phyloP scores from a whole-genome alignment of 2,329 filamentous ascomycete genomes.

The Colletotrichum incanum region DNA sequence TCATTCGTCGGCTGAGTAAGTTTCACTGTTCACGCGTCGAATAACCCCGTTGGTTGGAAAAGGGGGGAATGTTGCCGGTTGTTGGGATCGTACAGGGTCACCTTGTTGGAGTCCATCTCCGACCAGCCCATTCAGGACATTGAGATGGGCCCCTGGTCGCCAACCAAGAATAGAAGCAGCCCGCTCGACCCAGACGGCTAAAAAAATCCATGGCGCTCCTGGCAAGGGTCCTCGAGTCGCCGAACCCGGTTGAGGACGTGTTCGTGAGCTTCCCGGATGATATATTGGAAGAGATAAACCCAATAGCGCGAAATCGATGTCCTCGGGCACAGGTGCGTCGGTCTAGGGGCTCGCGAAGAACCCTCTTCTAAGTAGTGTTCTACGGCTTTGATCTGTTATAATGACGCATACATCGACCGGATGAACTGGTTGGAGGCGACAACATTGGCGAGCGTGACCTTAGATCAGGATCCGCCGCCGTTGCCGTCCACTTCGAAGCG shows the following conservation, averaged over 20 bases:
- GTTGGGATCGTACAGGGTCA: constrained; percentile 53
- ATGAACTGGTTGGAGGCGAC: constrained; percentile 58
- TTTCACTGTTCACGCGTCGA: not conserved
- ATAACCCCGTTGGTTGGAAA: not conserved
- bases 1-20: constrained; percentile 47
- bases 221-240: constrained; percentile 48
- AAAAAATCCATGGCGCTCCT: constrained; percentile 51
- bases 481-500: too few species aligned
- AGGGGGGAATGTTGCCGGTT: constrained; percentile 43
- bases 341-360: constrained; percentile 48
- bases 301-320: constrained; percentile 45
- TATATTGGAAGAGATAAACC: constrained; percentile 53
- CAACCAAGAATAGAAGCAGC: constrained; percentile 53
- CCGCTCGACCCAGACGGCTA: constrained; percentile 53
- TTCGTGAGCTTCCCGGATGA: constrained; percentile 51
- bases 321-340: constrained; percentile 46
- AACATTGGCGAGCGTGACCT: too few species aligned
- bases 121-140: constrained; percentile 44
- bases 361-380: constrained; percentile 51
- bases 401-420: constrained; percentile 50
- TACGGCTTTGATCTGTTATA: constrained; percentile 46
- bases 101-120: constrained; percentile 47
- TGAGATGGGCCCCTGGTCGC: constrained; percentile 45
- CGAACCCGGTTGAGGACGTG: constrained; percentile 46
- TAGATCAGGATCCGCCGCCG: too few species aligned